A percentile compares a stretch with the other conserved stretches of the same genome.
phyloP scores from a whole-genome alignment of 768 basidiomycete genomes.

The Termitomyces sp. region DNA sequence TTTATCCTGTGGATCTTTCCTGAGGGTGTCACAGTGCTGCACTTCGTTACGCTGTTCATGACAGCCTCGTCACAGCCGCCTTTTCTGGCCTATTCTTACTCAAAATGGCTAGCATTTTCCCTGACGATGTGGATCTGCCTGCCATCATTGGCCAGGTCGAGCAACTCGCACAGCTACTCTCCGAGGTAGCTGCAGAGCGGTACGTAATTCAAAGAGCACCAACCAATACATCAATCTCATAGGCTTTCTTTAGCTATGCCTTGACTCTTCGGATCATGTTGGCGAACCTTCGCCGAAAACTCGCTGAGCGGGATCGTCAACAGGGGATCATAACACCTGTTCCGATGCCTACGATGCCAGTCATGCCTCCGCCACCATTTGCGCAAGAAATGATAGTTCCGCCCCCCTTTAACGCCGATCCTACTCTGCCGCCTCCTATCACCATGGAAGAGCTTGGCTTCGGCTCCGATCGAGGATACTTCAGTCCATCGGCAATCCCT shows the following conservation, averaged over 20 bases:
- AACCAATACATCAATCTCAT: neutral
- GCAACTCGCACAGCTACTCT: conserved; percentile 83
- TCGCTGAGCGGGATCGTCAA: conserved; percentile 40
- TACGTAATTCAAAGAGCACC: conserved; percentile 19
- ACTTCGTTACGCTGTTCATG: conserved; percentile 90
- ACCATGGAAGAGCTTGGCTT: conserved; percentile 86
- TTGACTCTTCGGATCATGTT: conserved; percentile 91
- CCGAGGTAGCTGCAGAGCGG: conserved; percentile 93
- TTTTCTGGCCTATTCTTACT: conserved; percentile 89
- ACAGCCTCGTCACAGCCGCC: conserved; percentile 85
- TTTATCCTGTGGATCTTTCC: neutral
- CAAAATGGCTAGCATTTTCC: conserved; percentile 94
- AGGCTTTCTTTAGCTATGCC: conserved; percentile 57
- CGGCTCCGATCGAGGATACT: conserved; percentile 53
- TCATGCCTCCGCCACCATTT: conserved; percentile 46
- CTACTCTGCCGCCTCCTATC: conserved; percentile 53
- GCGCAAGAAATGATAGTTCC: conserved; percentile 59
- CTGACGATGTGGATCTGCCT: conserved; percentile 71
- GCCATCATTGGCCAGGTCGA: conserved; percentile 82
- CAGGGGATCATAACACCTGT: conserved; percentile 27
- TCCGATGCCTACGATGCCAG: conserved; percentile 21
- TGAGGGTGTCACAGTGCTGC: conserved; percentile 51
- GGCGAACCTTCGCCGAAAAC: conserved; percentile 84
- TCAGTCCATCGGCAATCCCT: conserved; percentile 82
- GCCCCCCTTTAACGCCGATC: conserved; percentile 46